These are phyloP conservation scores for Alternaria arborescens DNA, from an alignment of 2,329 filamentous ascomycete genomes.

Conservation along the genomic window DNA sequence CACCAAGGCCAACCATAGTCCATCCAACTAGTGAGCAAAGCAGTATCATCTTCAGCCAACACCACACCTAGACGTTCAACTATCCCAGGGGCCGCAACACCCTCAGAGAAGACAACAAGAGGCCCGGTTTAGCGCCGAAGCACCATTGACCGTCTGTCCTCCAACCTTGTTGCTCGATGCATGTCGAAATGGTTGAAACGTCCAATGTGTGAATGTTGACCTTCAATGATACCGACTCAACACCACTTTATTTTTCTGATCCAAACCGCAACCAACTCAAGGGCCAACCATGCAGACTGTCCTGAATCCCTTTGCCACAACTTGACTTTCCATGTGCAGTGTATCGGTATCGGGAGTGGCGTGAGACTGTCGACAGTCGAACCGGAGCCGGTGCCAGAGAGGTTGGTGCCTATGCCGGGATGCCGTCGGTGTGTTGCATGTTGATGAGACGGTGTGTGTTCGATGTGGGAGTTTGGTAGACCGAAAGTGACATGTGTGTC, in stretches of 20 bases:
- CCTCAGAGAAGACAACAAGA: slow-evolving; percentile 9
- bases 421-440: not conserved
- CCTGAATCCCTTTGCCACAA: slow-evolving; percentile 8
- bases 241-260: slow-evolving; percentile 9
- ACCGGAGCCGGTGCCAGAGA: slow-evolving; percentile 3
- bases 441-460: not conserved
- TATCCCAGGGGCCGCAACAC: slow-evolving; percentile 2
- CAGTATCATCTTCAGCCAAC: not conserved
- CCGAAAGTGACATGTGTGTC: not conserved
- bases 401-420: slow-evolving; percentile 2
- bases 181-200: not conserved
- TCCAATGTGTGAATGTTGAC: not conserved
- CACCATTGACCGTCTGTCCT: slow-evolving; percentile 20
- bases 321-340: not conserved
- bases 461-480: not conserved
- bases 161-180: slow-evolving; percentile 11
- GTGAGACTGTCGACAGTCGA: slow-evolving; percentile 4
- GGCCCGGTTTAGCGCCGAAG: slow-evolving; percentile 16
- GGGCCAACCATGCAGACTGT: slow-evolving; percentile 6
- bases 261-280: slow-evolving; percentile 11
- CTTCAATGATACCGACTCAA: not conserved
- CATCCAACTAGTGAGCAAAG: slow-evolving; percentile 1
- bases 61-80: not conserved
- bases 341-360: not conserved
- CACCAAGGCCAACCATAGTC: not conserved